Evolutionary conservation across 768 basidiomycete species (phyloP), one percentile per base, ranked within the genome.

Genomic region (Lyophyllum decastes): DNA sequence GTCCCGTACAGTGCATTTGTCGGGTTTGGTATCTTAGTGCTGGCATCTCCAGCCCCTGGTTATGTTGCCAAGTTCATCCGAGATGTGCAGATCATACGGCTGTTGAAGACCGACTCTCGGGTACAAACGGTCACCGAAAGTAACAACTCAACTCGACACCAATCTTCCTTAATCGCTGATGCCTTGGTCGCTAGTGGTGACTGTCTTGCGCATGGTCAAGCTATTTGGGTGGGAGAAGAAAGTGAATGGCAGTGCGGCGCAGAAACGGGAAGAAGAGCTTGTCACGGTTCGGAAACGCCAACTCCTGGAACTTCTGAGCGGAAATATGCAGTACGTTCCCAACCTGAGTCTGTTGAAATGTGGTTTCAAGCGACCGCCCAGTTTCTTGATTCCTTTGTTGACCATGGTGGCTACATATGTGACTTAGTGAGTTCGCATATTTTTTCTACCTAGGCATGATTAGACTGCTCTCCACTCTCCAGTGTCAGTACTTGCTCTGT

Each of bases 321-420:
- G 62, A 22, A 66, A 69, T 52, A 47, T 77, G 35, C 79, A 79
- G 80, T 82, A 58, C 26, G 74, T n/a, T 68, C 47, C 30, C 14
- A 17, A 43, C 33, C 25, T 46, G n/a, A n/a, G n/a, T 46, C 33
- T 16, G 11, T n/a, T 19, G 19, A 24, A 24, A 22, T 40, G 17
- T 16, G 22, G 26, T 30, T 35, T n/a, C 17, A 19, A 51, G 22
- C 21, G 44, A 24, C 30, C 44, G 53, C 21, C 1, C 49, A 88
- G 85, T 64, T 82, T 76, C 58, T 54, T 82, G 41, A 78, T 89
- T 38, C 88, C 89, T 0, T 66, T 89, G 5, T 17, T 82, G 0
- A 84, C 82, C 24, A 90, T 90, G 88, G 63, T 86, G 30, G 76
- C 81, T 10, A 85, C 87, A 1, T 90, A 82, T 64, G 73, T 78